Conservation (phyloP, 2,329 filamentous ascomycete genomes). For the Colletotrichum godetiae region DNA sequence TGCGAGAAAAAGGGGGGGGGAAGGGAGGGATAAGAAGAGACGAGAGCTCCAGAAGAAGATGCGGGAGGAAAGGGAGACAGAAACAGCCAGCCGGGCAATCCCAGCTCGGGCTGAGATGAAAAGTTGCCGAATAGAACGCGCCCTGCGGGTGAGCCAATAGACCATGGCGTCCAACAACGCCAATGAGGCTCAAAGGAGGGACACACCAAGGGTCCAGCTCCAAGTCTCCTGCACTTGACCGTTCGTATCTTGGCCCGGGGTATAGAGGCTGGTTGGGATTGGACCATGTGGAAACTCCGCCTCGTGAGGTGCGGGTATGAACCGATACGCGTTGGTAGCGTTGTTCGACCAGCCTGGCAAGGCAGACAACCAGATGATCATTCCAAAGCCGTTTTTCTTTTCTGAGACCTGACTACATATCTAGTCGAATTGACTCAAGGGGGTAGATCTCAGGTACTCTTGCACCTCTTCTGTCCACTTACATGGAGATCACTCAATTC, state of each 20-base stretch:
- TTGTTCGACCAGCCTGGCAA: constrained; percentile 11
- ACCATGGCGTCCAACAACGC: neutral
- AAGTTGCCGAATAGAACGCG: constrained; percentile 6
- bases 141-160: constrained; percentile 18
- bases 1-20: neutral
- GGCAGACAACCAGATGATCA: constrained; percentile 18
- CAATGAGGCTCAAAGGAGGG: constrained; percentile 20
- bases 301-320: constrained; percentile 20
- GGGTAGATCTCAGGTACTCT: neutral
- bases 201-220: constrained; percentile 17
- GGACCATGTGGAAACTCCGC: constrained; percentile 14
- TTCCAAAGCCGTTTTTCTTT: neutral
- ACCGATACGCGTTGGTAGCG: constrained; percentile 13
- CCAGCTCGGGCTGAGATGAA: constrained; percentile 25
- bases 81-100: constrained; percentile 7
- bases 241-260: constrained; percentile 16
- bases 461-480: neutral
- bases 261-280: constrained; percentile 6
- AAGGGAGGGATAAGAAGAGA: constrained; percentile 1
- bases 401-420: neutral
- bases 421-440: neutral
- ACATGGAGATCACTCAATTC: neutral
- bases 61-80: constrained; percentile 26
- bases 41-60: neutral
- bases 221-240: constrained; percentile 3